phyloP scores from a whole-genome alignment of 2,329 filamentous ascomycete species.

The Ilyonectria mors-panacis region DNA sequence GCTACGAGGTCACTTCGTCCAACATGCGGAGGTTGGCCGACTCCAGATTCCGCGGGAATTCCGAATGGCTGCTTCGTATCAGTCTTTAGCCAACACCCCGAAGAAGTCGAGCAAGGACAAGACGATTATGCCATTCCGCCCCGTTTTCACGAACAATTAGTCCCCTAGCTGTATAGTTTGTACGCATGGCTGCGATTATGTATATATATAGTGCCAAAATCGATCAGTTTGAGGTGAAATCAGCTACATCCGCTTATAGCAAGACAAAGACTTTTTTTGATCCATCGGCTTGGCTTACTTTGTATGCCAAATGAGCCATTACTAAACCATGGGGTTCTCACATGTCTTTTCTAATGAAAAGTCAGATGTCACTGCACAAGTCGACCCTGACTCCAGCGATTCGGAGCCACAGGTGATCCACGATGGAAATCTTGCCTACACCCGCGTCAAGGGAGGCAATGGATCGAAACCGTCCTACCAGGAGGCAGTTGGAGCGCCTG shows the following conservation, averaged over 20 bases:
- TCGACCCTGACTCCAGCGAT: conserved; percentile 21
- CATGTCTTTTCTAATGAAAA: conserved; percentile 12
- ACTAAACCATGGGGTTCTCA: neutral
- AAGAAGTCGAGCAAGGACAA: neutral
- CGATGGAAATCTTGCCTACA: conserved; percentile 41
- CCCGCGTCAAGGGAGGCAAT: conserved; percentile 60
- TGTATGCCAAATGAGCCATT: neutral
- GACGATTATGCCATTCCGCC: conserved; percentile 18
- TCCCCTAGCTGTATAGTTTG: neutral
- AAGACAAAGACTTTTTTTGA: neutral
- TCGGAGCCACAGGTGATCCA: conserved; percentile 34
- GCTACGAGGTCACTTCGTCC: neutral
- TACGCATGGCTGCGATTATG: neutral
- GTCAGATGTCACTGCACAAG: neutral
- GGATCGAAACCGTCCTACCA: conserved; percentile 67
- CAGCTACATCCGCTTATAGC: neutral
- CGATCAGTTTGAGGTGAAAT: neutral
- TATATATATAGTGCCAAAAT: conserved; percentile 14
- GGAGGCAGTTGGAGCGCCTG: conserved; percentile 73
- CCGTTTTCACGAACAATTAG: conserved; percentile 5
- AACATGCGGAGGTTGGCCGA: conserved; percentile 7
- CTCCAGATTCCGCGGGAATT: conserved; percentile 10
- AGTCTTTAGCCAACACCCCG: conserved; percentile 1
- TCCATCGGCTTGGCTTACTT: neutral
- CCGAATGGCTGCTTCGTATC: conserved; percentile 1